Evolutionary conservation across 2,329 filamentous ascomycete species (phyloP), one percentile per base, ranked within the genome.

Genomic region (Didymella exigua): DNA sequence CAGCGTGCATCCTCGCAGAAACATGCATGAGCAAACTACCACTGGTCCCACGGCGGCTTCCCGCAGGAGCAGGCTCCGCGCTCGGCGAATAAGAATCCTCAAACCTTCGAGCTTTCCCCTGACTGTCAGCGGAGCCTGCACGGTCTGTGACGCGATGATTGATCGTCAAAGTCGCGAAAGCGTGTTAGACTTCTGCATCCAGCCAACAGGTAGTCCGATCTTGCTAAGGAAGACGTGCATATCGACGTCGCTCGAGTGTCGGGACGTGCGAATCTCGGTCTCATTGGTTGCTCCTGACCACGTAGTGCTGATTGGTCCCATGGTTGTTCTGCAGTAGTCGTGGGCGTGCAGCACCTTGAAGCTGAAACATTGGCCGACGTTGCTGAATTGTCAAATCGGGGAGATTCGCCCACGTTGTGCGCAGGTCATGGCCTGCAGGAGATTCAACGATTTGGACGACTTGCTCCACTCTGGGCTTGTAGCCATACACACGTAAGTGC

Each of bases 11-110:
- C 59, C 57, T 60, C 55, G 49, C 60, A 63, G 54, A 49, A 63
- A 60, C 58, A 53, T 67, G 63, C 65, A 68, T 65, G 63, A 64
- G 60, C 63, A 58, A 54, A 54, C 60, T 60, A 60, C n/a, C n/a
- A n/a, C n/a, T n/a, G n/a, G n/a, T n/a, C n/a, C n/a, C n/a, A n/a
- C 46, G 36, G 46, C 46, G 46, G 41, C 46, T 55, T 55, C 52
- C 52, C 52, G 60, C 64, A 66, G 64, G 60, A 61, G 60, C 54
- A 54, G 44, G 41, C 47, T 45, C 50, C 50, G 54, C 58, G 53
- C 53, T 65, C 65, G 62, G 55, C 59, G 60, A 67, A 63, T 55
- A 60, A 58, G 56, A 55, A 50, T 47, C 44, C 40, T 34, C 46
- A 8, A 36, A 44, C 49, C 58, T 49, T 60, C 40, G 56, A 54